A percentile compares a stretch with the other conserved stretches of the same genome.
Conservation (phyloP, 2,329 filamentous ascomycete genomes). For the Grosmannia serpens region DNA sequence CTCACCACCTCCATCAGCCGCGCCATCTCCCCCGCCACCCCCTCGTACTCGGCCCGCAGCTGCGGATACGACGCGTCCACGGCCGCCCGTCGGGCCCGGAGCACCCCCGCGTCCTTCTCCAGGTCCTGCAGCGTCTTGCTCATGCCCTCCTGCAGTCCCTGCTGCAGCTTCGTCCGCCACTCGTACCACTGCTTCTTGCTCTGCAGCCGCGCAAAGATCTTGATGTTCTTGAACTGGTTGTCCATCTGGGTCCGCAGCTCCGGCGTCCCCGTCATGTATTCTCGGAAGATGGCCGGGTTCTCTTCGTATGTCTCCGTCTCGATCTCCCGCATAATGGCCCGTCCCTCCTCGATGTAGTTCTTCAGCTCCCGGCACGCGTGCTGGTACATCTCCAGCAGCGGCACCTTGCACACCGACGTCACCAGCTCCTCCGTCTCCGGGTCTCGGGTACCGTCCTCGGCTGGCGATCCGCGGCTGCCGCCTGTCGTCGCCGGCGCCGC, state of each 20-base stretch:
- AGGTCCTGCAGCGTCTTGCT: constrained; percentile 66
- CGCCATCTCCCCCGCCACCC: constrained; percentile 51
- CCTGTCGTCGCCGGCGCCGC: background rate
- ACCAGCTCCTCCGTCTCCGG: constrained; percentile 58
- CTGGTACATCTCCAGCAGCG: constrained; percentile 89
- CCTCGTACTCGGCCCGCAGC: constrained; percentile 47
- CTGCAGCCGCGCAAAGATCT: constrained; percentile 76
- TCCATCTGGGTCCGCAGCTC: constrained; percentile 84
- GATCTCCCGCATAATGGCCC: constrained; percentile 80
- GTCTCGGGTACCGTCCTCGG: constrained; percentile 17
- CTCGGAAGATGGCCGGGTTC: constrained; percentile 81
- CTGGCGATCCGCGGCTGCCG: constrained; percentile 14
- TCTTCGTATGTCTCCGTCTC: constrained; percentile 81
- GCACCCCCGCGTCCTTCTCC: constrained; percentile 54
- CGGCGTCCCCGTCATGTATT: constrained; percentile 76
- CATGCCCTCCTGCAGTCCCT: constrained; percentile 71
- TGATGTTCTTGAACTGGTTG: constrained; percentile 94
- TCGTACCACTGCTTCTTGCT: constrained; percentile 98
- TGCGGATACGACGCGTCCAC: constrained; percentile 57
- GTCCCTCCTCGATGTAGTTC: constrained; percentile 89
- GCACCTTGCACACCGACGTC: constrained; percentile 80
- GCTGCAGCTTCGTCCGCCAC: constrained; percentile 83
- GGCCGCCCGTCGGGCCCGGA: constrained; percentile 57
- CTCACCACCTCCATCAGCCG: constrained; percentile 60
- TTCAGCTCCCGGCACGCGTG: constrained; percentile 93